Conservation (phyloP, 2,329 filamentous ascomycete species). For the Sphaerulina populicola region DNA sequence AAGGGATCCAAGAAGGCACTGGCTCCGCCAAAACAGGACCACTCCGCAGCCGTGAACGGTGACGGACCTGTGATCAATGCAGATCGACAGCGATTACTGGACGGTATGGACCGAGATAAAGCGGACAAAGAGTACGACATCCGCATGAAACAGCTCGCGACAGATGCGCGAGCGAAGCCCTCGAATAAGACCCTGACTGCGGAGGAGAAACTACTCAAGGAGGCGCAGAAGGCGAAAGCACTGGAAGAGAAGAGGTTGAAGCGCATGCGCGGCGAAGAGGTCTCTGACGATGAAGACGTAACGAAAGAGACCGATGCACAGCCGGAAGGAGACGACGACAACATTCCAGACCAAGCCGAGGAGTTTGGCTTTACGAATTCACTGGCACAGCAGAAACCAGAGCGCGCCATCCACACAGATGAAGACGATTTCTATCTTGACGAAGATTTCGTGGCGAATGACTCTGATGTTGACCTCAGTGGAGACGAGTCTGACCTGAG, state of each 20-base stretch:
- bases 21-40: conserved; percentile 20
- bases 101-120: conserved; percentile 54
- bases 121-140: conserved; percentile 84
- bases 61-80: conserved; percentile 47
- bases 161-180: conserved; percentile 76
- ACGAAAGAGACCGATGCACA: conserved; percentile 20
- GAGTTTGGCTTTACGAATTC: conserved; percentile 56
- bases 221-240: conserved; percentile 66
- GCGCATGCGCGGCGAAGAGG: conserved; percentile 80
- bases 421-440: conserved; percentile 92
- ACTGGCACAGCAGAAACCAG: conserved; percentile 35
- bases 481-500: conserved; percentile 15
- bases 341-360: conserved; percentile 48
- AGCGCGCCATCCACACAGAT: conserved; percentile 66
- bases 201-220: conserved; percentile 71
- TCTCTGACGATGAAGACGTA: conserved; percentile 52
- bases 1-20: conserved; percentile 46
- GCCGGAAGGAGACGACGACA: conserved; percentile 34
- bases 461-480: conserved; percentile 41
- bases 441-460: conserved; percentile 76
- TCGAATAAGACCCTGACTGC: conserved; percentile 84
- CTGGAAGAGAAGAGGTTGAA: conserved; percentile 74
- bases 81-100: conserved; percentile 53
- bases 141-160: conserved; percentile 69
- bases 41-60: conserved; percentile 28